phyloP scores from a whole-genome alignment of 2,329 filamentous ascomycete species.

The Apiospora aurea region DNA sequence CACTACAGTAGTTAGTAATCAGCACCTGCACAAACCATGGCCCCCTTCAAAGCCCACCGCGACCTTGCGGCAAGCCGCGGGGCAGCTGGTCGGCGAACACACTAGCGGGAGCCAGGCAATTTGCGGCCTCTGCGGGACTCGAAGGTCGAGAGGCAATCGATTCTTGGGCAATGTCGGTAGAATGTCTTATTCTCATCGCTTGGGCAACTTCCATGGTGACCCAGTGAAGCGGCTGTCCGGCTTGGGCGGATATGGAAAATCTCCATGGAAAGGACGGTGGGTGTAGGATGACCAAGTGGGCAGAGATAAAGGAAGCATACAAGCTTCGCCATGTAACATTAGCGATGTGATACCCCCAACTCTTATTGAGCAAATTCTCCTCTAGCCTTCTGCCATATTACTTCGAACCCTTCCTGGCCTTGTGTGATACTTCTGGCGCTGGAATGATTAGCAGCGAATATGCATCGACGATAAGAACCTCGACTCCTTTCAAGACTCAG shows the following conservation, averaged over 20 bases:
- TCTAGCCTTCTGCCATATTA: neutral
- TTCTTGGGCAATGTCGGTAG: neutral
- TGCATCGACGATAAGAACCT: neutral
- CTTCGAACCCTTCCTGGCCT: neutral
- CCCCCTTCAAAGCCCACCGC: neutral
- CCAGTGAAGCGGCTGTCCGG: neutral
- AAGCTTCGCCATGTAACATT: neutral
- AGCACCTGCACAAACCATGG: neutral
- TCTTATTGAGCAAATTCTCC: neutral
- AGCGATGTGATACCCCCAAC: neutral
- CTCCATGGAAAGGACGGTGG: neutral
- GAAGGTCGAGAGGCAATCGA: neutral
- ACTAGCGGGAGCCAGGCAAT: neutral
- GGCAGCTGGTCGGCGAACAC: no score
- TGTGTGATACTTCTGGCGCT: neutral
- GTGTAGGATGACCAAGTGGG: neutral
- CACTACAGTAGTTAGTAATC: no score
- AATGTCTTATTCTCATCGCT: neutral
- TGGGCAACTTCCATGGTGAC: neutral
- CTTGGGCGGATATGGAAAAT: no score
- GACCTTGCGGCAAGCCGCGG: neutral
- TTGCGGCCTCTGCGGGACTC: neutral
- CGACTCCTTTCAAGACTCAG: neutral
- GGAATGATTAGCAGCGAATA: neutral
- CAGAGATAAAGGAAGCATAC: neutral